Conservation (phyloP, 2,329 filamentous ascomycete species). For the Beauveria sp. region DNA sequence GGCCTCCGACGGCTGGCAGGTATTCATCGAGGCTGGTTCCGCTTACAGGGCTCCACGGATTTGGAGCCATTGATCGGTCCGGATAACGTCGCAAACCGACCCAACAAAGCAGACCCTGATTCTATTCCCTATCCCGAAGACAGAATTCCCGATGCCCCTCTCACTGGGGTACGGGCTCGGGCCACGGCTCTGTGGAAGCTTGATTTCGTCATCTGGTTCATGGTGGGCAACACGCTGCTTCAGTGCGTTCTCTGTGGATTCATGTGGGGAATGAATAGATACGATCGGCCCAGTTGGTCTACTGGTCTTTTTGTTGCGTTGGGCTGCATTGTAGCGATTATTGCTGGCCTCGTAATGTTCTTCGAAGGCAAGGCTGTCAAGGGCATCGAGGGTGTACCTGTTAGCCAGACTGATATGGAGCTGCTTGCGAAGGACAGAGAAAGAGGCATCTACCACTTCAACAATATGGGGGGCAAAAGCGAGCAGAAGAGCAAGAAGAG, state of each 20-base stretch:
- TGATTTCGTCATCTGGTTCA: conserved; percentile 72
- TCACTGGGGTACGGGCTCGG: conserved; percentile 61
- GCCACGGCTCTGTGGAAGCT: conserved; percentile 67
- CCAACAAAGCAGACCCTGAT: conserved; percentile 28
- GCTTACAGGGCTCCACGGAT: conserved; percentile 57
- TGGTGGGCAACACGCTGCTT: conserved; percentile 70
- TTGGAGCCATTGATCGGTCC: conserved; percentile 48
- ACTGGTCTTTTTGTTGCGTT: conserved; percentile 73
- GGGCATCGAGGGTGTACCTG: conserved; percentile 60
- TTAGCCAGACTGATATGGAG: conserved; percentile 48
- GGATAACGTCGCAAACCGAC: conserved; percentile 37
- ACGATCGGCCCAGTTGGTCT: conserved; percentile 68
- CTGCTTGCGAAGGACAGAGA: conserved; percentile 45
- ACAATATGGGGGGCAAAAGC: conserved; percentile 32
- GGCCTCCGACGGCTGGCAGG: conserved; percentile 64
- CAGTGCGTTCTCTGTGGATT: conserved; percentile 66
- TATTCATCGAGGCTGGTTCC: conserved; percentile 69
- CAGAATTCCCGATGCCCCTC: conserved; percentile 59
- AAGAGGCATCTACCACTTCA: conserved; percentile 48
- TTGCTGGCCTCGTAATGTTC: conserved; percentile 63
- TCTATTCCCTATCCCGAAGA: conserved; percentile 54
- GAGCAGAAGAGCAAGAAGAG: conserved; percentile 14
- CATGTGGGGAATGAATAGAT: conserved; percentile 77
- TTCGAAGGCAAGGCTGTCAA: conserved; percentile 66
- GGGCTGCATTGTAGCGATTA: conserved; percentile 60